Evolutionary conservation across 2,329 filamentous ascomycete genomes (phyloP).

Genomic region (Pseudofabraea citricarpa): DNA sequence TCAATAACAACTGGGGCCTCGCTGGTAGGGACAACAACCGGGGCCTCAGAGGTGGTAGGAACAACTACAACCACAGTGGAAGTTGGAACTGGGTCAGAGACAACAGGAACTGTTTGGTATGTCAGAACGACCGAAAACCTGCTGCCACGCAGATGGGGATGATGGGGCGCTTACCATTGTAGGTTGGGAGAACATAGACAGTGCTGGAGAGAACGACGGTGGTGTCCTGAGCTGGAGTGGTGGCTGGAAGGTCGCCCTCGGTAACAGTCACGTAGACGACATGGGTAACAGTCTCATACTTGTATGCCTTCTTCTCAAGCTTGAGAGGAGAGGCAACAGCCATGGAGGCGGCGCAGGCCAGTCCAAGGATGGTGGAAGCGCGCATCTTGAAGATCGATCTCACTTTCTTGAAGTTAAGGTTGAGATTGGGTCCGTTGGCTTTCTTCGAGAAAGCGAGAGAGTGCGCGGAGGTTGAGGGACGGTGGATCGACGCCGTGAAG

Average conservation of each 20-base stretch:
- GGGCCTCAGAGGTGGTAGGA: constrained; percentile 7
- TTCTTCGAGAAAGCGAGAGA: constrained; percentile 18
- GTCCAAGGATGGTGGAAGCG: constrained; percentile 31
- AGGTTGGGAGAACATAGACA: constrained; percentile 14
- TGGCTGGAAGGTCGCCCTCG: constrained; percentile 15
- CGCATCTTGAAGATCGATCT: constrained; percentile 35
- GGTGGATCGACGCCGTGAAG: constrained; percentile 10
- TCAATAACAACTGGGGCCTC: not conserved
- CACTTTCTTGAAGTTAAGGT: too few species aligned
- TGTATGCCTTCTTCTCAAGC: constrained; percentile 23
- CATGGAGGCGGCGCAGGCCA: constrained; percentile 30
- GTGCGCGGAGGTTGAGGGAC: constrained; percentile 9
- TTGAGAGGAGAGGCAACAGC: constrained; percentile 29
- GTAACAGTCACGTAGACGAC: constrained; percentile 34
- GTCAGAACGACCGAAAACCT: constrained; percentile 7
- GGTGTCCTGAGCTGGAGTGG: constrained; percentile 1
- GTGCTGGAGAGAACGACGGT: constrained; percentile 9
- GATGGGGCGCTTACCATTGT: too few species aligned
- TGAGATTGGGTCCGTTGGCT: too few species aligned
- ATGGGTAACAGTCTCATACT: constrained; percentile 26
- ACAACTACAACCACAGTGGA: constrained; percentile 8
- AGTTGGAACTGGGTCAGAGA: constrained; percentile 2
- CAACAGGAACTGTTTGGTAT: not conserved
- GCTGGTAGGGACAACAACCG: constrained; percentile 7
- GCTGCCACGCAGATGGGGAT: constrained; percentile 5